Evolutionary conservation across 768 basidiomycete genomes (phyloP), one percentile per base, ranked within the genome.

Genomic region (Rickenella mellea): DNA sequence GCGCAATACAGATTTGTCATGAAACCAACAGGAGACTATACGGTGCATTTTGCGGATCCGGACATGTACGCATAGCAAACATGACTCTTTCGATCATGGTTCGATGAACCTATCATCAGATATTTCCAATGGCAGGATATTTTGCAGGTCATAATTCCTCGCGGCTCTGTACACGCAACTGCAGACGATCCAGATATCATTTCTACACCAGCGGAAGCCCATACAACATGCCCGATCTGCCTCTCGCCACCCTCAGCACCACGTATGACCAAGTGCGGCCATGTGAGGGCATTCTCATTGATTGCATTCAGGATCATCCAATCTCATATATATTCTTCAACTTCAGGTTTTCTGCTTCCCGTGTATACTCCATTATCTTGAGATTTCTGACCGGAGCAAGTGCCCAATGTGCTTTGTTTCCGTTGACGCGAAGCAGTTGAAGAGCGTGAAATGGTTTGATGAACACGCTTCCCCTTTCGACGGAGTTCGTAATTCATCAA

Each of bases 381-480:
- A 76, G 55, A 77, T 79, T 17, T 86, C 89, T 20, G 80, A 91
- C 36, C 83, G 78, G 57, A 61, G 63, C 21, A 91, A 92, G 61
- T 98, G 96, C 58, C 96, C 96, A 3, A 91, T 99, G 39, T 99
- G 96, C 61, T 88, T 84, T 54, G 96, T 98, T 66, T 85, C 91
- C 10, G 73, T 99, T 33, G 82, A 84, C 60, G 85, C 85, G 61
- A 76, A 75, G 47, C 88, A 93, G 59, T 78, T 98, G 49, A 97
- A 96, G 69, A 76, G 74, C 42, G 93, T 98, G 57, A 89, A 85
- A 55, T 98, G 90, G 84, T 80, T 79, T 50, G 81, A 87, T 46
- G 74, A 73, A 17, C 66, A 67, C 2, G 30, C 53, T 19, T 56
- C 55, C 6, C 32, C 47, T 2, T 62, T 65, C 6, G 58, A 66